Evolutionary conservation across 2,329 filamentous ascomycete species (phyloP).

Genomic region (Fusarium cyanostomum): DNA sequence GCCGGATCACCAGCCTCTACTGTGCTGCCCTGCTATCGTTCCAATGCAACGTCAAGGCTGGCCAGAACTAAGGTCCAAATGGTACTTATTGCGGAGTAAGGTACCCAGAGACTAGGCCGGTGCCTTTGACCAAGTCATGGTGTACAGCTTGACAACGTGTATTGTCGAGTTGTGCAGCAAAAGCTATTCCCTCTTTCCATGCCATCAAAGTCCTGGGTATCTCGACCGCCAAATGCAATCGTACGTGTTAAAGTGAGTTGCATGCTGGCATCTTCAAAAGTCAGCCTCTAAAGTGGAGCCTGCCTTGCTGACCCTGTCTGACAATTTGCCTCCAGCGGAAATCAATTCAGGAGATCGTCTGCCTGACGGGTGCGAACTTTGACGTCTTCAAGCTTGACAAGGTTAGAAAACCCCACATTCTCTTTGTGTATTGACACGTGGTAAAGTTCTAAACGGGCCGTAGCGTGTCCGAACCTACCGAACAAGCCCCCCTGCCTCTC

Average conservation of each 20-base stretch:
- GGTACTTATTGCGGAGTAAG: too few relatives aligned
- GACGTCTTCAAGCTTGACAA: neutral
- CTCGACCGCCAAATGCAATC: constrained; percentile 26
- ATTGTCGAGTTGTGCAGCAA: neutral
- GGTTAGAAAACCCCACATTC: constrained; percentile 14
- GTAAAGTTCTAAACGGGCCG: constrained; percentile 30
- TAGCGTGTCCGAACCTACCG: constrained; percentile 41
- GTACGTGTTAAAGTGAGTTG: constrained; percentile 34
- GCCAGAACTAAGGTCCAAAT: neutral
- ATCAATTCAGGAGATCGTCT: constrained; percentile 29
- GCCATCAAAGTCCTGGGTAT: constrained; percentile 1
- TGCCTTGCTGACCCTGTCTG: constrained; percentile 29
- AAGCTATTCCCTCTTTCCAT: neutral
- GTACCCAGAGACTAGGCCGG: neutral
- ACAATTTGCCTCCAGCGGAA: constrained; percentile 40
- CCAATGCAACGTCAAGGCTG: constrained; percentile 5
- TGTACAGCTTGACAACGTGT: constrained; percentile 5
- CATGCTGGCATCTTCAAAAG: constrained; percentile 31
- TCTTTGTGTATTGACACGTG: constrained; percentile 9
- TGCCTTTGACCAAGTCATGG: constrained; percentile 13
- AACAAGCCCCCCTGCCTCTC: constrained; percentile 31
- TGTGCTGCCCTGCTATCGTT: constrained; percentile 2
- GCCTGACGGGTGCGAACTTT: constrained; percentile 23
- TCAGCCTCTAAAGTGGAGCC: constrained; percentile 36
- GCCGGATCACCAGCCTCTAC: neutral